Evolutionary conservation across 2,329 filamentous ascomycete species (phyloP).

Genomic region (Microsporum canis): DNA sequence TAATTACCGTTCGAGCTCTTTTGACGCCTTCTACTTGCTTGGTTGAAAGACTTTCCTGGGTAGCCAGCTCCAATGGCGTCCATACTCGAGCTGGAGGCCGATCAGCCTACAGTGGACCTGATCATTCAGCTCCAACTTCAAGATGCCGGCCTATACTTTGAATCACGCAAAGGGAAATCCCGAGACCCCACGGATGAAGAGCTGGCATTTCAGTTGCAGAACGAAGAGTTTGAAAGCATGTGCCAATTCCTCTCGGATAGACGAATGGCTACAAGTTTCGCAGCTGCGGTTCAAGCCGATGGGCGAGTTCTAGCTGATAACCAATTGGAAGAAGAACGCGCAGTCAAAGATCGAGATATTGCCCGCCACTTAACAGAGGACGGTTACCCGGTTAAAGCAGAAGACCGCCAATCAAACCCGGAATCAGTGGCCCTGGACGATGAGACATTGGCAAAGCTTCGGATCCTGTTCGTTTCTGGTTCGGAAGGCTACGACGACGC

Average conservation of each 20-base stretch:
- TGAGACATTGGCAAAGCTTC: constrained; percentile 13
- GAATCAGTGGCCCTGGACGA: constrained; percentile 6
- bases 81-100: constrained; percentile 6
- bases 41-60: not conserved
- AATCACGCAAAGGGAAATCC: constrained; percentile 12
- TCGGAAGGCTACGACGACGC: not conserved
- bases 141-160: constrained; percentile 12
- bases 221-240: constrained; percentile 12
- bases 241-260: constrained; percentile 13
- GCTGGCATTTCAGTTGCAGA: constrained; percentile 13
- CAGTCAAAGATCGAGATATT: constrained; percentile 4
- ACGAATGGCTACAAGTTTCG: constrained; percentile 19
- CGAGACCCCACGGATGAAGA: constrained; percentile 13
- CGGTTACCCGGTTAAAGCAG: not conserved
- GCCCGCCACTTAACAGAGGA: not conserved
- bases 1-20: too few species aligned
- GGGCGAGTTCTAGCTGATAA: constrained; percentile 11
- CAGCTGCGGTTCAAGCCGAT: constrained; percentile 15
- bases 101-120: constrained; percentile 13
- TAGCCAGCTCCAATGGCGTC: not conserved
- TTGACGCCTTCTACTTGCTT: not conserved
- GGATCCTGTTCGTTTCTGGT: constrained; percentile 6
- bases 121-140: constrained; percentile 16
- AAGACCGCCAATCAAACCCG: not conserved
- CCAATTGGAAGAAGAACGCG: constrained; percentile 11